Evolutionary conservation across 768 basidiomycete genomes (phyloP).

Genomic region (Lactarius sanguifluus): DNA sequence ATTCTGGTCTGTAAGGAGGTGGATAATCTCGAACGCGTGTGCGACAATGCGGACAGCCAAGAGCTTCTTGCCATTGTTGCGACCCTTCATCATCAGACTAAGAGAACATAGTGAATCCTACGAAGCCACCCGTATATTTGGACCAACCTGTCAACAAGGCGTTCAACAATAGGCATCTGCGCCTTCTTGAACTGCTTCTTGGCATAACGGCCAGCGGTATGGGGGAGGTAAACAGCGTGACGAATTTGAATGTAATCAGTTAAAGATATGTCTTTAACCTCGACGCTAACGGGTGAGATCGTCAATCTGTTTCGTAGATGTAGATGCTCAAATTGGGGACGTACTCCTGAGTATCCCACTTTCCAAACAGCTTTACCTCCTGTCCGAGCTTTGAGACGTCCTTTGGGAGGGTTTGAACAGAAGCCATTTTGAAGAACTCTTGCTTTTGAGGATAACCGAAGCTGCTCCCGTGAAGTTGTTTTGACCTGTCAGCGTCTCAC

Average conservation of each 20-base stretch:
- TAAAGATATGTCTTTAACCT: slow-evolving; percentile 98
- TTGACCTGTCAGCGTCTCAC: background rate
- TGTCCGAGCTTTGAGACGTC: slow-evolving; percentile 78
- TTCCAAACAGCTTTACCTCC: slow-evolving; percentile 96
- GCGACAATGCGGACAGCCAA: slow-evolving; percentile 98
- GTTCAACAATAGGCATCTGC: slow-evolving; percentile 99
- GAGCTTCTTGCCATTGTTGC: slow-evolving; percentile 99
- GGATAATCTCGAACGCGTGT: slow-evolving; percentile 99
- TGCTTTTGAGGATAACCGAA: background rate
- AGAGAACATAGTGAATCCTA: background rate
- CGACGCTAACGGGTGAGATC: slow-evolving; percentile 58
- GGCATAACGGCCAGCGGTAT: slow-evolving; percentile 98
- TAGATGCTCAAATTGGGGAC: slow-evolving; percentile 36
- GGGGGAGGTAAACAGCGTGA: slow-evolving; percentile 95
- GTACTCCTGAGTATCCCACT: slow-evolving; percentile 98
- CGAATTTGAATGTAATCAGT: slow-evolving; percentile 99
- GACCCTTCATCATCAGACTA: slow-evolving; percentile 99
- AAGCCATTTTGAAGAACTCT: slow-evolving; percentile 51
- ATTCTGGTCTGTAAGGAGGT: slow-evolving; percentile 99
- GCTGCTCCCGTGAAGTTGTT: background rate
- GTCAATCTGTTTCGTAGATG: slow-evolving; percentile 1
- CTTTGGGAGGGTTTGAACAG: slow-evolving; percentile 71
- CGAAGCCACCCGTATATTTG: background rate
- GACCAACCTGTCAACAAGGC: slow-evolving; percentile 91
- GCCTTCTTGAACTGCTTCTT: slow-evolving; percentile 99